Evolutionary conservation across 768 basidiomycete species (phyloP), one percentile per base, ranked within the genome.

Genomic region (Suillus subaureus): DNA sequence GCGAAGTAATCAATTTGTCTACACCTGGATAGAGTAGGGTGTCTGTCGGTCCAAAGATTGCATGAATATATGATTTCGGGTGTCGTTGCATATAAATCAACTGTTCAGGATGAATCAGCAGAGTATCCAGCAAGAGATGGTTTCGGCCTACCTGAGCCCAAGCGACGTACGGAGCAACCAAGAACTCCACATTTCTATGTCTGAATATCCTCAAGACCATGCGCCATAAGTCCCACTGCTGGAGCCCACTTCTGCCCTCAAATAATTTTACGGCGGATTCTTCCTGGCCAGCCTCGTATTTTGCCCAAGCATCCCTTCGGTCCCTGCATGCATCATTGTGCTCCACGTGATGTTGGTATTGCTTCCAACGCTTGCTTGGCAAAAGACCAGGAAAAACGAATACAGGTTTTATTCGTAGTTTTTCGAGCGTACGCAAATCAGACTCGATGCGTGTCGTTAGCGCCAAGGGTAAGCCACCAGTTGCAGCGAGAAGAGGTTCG

Each of bases 41-140:
- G 76, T 99, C 97, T 3, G 90, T 92, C 21, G 97, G 89, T 6
- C 93, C 96, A 77, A 88, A 97, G 70, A 98, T 89, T 26, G 97
- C 90, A 73, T 99, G 96, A 69, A 97, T 92, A 78, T 98, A 99
- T 6, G 90, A 86, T 77, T 97, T 97, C 37, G 87, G 83, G 79
- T 99, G 97, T 62, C 93, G 89, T 77, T 95, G 91, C 43, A 99
- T 88, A 81, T 98, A 99, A 69, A 96, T 91, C 75, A 99, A 83
- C 96, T 60, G 13, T 98, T 72, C 42, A 68, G 7, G 16, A n/a
- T 12, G 21, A 13, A 35, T 77, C 28, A 76, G 66, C 31, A 4
- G 6, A 8, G 37, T 2, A 21, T 40, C 40, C 16, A 33, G n/a
- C 26, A n/a, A 43, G 37, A 47, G 18, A 28, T n/a, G 52, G 52